Evolutionary conservation across 2,329 filamentous ascomycete species (phyloP), one percentile per base, ranked within the genome.

Genomic region (Epichloe aotearoae): DNA sequence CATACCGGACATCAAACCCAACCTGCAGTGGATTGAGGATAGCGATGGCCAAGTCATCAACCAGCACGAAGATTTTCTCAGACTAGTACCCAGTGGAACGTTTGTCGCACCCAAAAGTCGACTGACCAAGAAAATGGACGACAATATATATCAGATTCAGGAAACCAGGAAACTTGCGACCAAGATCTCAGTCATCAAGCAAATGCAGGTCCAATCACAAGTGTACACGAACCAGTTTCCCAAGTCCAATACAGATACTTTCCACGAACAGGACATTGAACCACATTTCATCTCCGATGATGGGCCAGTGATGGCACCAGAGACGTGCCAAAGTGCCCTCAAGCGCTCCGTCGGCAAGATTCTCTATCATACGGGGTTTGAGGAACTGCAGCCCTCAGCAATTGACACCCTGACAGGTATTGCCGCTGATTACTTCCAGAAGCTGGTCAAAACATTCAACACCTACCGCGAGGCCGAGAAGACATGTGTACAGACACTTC

Each of bases 131-230:
- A 91, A 84, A 63, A 84, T 98, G 68, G 88, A 96, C 58, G 80
- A 82, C 50, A 98, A 98, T 59, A 88, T 97, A 68, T 81, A 82
- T 54, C 90, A 96, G 63, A 90, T 98, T 76, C 93, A 98, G 66
- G 91, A 97, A 61, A 98, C 93, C 1, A 79, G 93, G 58, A 97
- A 96, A 64, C 78, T 98, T 33, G 95, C 89, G 61, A 89, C 89
- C 11, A 98, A 97, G 69, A 95, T 98, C 64, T 84, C 88, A 46
- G 88, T 98, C 54, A 93, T 98, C 64, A 98, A 97, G 72, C 93
- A 98, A 70, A 98, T 98, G 93, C 93, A 98, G 69, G 81, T 97
- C 50, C 93, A 98, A 66, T 88, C 89, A 48, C 93, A 96, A 78
- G 86, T 95, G 64, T 98, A 98, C 64, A 86, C 90, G 62, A 98